Percentiles rank a stretch among this genome's conserved stretches.
These are phyloP conservation scores for Hippophae tibetana DNA, from an alignment of 306 rosid genomes.

Conservation along the genomic window DNA sequence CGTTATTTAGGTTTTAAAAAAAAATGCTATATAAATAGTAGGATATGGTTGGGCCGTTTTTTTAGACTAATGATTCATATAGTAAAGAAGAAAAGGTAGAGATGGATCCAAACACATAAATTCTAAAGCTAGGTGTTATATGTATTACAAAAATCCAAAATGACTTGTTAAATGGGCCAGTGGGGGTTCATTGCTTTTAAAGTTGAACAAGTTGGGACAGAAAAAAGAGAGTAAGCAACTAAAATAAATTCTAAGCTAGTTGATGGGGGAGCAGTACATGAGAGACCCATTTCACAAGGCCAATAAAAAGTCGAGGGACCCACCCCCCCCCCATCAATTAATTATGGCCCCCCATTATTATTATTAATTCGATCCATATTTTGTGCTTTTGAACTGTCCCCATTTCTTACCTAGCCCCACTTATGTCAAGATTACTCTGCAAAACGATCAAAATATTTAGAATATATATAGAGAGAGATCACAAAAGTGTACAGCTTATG, in stretches of 20 bases:
- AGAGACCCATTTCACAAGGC: constrained; percentile 66
- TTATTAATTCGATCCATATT: constrained; percentile 48
- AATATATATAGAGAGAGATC: constrained; percentile 5
- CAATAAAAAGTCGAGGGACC: constrained; percentile 49
- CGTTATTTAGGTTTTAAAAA: too few relatives aligned
- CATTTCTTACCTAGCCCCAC: constrained; percentile 34
- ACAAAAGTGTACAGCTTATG: constrained; percentile 43
- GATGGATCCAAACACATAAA: too few relatives aligned
- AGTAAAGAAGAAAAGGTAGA: too few relatives aligned
- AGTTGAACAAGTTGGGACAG: constrained; percentile 31
- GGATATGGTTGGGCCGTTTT: too few relatives aligned
- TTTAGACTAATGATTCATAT: too few relatives aligned
- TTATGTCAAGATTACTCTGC: constrained; percentile 31
- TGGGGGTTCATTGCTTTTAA: constrained; percentile 22
- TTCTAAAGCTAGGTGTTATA: too few relatives aligned
- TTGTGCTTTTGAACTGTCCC: constrained; percentile 49
- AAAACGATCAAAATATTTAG: constrained; percentile 17
- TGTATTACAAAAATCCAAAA: constrained; percentile 2
- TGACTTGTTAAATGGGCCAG: constrained; percentile 30
- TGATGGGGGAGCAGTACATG: constrained; percentile 42
- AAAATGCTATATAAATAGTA: too few relatives aligned
- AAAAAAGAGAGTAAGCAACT: constrained; percentile 40
- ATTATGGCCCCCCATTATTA: too few relatives aligned
- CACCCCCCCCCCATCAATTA: neutral
- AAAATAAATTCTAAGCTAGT: constrained; percentile 45